Base-by-base conservation (phyloP, 768 basidiomycete species). In the Cubamyces sp. region DNA sequence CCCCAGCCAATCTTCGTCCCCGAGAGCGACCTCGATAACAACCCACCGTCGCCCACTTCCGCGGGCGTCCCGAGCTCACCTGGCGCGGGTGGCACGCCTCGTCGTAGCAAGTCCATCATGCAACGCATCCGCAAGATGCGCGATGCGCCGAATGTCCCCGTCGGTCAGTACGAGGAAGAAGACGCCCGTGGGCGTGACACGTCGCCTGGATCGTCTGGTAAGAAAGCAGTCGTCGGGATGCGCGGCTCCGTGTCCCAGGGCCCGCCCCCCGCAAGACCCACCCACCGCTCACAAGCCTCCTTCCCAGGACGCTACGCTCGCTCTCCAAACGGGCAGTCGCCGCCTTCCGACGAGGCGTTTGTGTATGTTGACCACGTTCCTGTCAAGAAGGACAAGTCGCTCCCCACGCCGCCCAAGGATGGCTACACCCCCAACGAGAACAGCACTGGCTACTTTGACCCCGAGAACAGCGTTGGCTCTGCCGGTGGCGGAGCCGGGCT, bases 71-170 rank as follows among this genome's bases (percentile, higher is more conserved):
- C 81, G 21, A 71, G 77, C 23, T 68, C 73, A 23, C 76, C 80
- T 18, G 77, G 80, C n/a, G 78, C 75, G 37, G 75, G 74, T 0
- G 76, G 48, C 26, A 49, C 74, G 12, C 76, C 77, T 40, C 90
- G 88, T 73, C 88, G 92, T 28, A 85, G 84, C 66, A 92, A 87
- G 74, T 92, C 90, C 15, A 77, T 95, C 65, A 94, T 94, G 84
- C 89, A 94, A 48, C 89, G 92, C 57, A 90, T 95, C 71, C 86
- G 90, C 61, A 91, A 87, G 75, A 93, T 94, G 91, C 87, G 92
- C 39, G 92, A 94, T 69, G 77, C 87, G 9, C 92, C 92, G 11
- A 94, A 93, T 64, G 86, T 93, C 1, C 92, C 92, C 16, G 82
- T 90, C n/a, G 75, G 71, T 26, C 64, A 72, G 28, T 74, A 78